phyloP scores from a whole-genome alignment of 1,284 basidiomycete species.

The Athelia sp. region DNA sequence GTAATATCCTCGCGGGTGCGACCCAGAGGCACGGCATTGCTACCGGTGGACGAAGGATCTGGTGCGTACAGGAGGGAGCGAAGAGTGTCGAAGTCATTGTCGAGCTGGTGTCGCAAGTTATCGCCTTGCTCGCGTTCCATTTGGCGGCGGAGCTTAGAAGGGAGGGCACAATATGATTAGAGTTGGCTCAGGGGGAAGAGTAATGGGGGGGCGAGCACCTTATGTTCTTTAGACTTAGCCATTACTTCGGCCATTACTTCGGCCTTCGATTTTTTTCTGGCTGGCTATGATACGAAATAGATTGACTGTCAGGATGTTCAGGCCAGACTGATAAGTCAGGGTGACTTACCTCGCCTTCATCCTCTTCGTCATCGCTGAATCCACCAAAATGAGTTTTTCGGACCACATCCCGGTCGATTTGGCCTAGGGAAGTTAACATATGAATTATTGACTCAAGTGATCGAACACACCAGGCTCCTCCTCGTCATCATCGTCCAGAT shows the following conservation, averaged over 20 bases:
- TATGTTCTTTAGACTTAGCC: conserved; percentile 94
- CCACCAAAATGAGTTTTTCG: conserved; percentile 80
- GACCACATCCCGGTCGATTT: conserved; percentile 65
- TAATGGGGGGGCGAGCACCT: conserved; percentile 42
- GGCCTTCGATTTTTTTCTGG: conserved; percentile 84
- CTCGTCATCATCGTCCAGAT: conserved; percentile 65
- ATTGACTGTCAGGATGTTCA: too few relatives aligned
- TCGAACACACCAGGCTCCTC: conserved; percentile 29
- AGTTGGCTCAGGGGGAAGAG: too few relatives aligned
- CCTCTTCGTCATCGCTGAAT: conserved; percentile 66
- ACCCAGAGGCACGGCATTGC: conserved; percentile 32
- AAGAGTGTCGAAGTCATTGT: conserved; percentile 83
- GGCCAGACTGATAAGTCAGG: conserved; percentile 1
- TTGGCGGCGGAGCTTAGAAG: conserved; percentile 74
- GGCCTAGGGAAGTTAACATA: conserved; percentile 36
- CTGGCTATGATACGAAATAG: conserved; percentile 43
- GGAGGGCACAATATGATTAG: background rate
- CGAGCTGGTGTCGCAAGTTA: conserved; percentile 80
- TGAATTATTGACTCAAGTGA: conserved; percentile 6
- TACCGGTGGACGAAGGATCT: conserved; percentile 40
- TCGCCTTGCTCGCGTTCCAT: conserved; percentile 85
- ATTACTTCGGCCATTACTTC: conserved; percentile 99
- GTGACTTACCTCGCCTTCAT: conserved; percentile 38
- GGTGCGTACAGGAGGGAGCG: conserved; percentile 70
- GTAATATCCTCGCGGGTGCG: conserved; percentile 8